These are phyloP conservation scores for Dimargaris cristalligena DNA, from an alignment of 192 early-diverging fungal species.

Conservation along the genomic window DNA sequence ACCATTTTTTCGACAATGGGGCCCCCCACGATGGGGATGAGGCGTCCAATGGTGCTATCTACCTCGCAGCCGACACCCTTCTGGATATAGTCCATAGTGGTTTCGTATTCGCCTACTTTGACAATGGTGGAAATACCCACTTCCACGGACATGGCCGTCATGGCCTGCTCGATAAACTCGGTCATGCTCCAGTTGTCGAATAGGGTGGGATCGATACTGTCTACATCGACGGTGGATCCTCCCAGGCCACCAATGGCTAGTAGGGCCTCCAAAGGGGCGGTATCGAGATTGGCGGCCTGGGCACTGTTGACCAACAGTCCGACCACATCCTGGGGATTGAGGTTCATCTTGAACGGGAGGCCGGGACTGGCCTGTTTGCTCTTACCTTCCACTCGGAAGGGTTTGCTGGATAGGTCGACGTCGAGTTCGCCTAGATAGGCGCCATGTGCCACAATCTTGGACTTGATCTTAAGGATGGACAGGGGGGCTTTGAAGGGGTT, in stretches of 20 bases:
- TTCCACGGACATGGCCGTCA: not conserved
- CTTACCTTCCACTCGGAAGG: conserved; percentile 25
- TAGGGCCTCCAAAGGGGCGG: conserved; percentile 26
- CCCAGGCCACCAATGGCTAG: conserved; percentile 21
- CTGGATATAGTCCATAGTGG: conserved; percentile 24
- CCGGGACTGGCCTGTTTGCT: conserved; percentile 15
- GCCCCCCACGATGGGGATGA: conserved; percentile 34
- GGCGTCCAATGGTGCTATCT: conserved; percentile 25
- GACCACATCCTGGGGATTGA: conserved; percentile 28
- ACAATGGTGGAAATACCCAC: conserved; percentile 2
- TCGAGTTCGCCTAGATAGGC: conserved; percentile 27
- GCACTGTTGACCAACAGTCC: conserved; percentile 29
- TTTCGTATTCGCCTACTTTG: conserved; percentile 17
- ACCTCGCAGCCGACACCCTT: conserved; percentile 18
- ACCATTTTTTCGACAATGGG: conserved; percentile 39
- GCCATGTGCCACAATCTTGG: conserved; percentile 25
- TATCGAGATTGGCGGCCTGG: conserved; percentile 23
- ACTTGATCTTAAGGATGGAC: conserved; percentile 28
- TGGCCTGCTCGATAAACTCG: not conserved
- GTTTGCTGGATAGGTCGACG: conserved; percentile 23
- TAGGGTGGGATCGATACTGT: not conserved
- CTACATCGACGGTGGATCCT: not conserved
- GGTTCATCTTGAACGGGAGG: conserved; percentile 29
- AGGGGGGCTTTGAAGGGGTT: conserved; percentile 36
- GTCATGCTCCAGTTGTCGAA: not conserved